Conservation (phyloP, 2,329 filamentous ascomycete species). For the Colletotrichum sublineola region DNA sequence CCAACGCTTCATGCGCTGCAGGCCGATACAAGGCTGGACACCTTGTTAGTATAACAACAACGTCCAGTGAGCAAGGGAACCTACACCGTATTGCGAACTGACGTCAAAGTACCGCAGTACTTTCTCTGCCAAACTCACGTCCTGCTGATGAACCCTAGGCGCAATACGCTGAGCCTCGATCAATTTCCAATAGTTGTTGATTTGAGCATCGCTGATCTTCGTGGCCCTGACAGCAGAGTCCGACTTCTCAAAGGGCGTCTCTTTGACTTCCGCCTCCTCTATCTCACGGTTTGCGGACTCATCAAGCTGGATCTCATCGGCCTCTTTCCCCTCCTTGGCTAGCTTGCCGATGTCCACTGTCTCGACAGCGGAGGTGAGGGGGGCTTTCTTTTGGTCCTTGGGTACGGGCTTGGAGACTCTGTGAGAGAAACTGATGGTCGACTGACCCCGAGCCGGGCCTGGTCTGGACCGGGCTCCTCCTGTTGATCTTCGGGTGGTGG, state of each 20-base stretch:
- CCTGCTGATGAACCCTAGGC: slow-evolving; percentile 82
- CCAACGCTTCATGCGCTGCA: slow-evolving; percentile 86
- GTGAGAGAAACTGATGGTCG: slow-evolving; percentile 70
- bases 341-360: slow-evolving; percentile 43
- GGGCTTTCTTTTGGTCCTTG: slow-evolving; percentile 60
- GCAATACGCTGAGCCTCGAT: slow-evolving; percentile 79
- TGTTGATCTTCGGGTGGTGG: slow-evolving; percentile 63
- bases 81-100: slow-evolving; percentile 89
- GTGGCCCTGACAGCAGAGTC: slow-evolving; percentile 70
- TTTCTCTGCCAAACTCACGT: slow-evolving; percentile 81
- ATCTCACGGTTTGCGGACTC: slow-evolving; percentile 46
- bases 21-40: slow-evolving; percentile 86
- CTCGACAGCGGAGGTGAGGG: slow-evolving; percentile 50
- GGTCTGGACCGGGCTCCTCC: slow-evolving; percentile 53
- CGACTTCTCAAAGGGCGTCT: slow-evolving; percentile 57
- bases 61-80: slow-evolving; percentile 53
- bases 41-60: slow-evolving; percentile 10
- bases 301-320: slow-evolving; percentile 44
- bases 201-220: slow-evolving; percentile 74
- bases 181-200: slow-evolving; percentile 81
- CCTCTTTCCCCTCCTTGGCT: slow-evolving; percentile 42
- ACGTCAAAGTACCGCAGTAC: slow-evolving; percentile 93
- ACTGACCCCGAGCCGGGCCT: slow-evolving; percentile 61
- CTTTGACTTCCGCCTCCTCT: slow-evolving; percentile 46
- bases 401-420: slow-evolving; percentile 67